These are phyloP conservation scores for Straminergon stramineum DNA, from an alignment of 225 moss, liverwort and hornwort genomes.

Conservation along the genomic window DNA sequence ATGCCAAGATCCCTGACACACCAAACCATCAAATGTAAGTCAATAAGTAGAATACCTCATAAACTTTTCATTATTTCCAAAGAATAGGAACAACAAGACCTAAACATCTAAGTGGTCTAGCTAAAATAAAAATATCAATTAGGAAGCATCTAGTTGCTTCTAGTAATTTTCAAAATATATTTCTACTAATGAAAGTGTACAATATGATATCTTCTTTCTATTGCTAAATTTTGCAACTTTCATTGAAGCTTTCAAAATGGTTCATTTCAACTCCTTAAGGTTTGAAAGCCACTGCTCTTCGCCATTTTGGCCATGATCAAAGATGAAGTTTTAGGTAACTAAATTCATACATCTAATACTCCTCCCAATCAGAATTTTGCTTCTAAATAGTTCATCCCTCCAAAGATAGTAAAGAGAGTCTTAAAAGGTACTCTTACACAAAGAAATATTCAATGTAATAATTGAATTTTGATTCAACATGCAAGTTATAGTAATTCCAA, in stretches of 20 bases:
- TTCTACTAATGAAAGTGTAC: background rate
- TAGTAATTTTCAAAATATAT: background rate
- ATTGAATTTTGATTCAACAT: background rate
- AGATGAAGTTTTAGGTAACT: background rate
- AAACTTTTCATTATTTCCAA: background rate
- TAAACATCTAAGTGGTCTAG: background rate
- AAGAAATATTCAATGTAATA: background rate
- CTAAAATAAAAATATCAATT: background rate
- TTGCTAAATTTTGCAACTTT: background rate
- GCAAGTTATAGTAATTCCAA: background rate
- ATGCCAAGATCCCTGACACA: slow-evolving; percentile 66
- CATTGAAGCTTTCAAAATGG: background rate
- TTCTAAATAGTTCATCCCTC: background rate
- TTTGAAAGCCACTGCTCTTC: background rate
- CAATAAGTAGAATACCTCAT: background rate
- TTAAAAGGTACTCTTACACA: background rate
- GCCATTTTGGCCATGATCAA: background rate
- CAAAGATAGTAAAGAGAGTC: background rate
- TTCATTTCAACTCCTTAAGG: too few relatives aligned
- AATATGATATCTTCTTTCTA: background rate
- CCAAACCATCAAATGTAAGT: background rate
- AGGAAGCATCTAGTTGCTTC: background rate
- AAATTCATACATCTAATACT: background rate
- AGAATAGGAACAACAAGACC: background rate
- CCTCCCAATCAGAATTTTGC: background rate